Conservation (phyloP, 1,284 basidiomycete genomes). For the Trichosporon sp. region DNA sequence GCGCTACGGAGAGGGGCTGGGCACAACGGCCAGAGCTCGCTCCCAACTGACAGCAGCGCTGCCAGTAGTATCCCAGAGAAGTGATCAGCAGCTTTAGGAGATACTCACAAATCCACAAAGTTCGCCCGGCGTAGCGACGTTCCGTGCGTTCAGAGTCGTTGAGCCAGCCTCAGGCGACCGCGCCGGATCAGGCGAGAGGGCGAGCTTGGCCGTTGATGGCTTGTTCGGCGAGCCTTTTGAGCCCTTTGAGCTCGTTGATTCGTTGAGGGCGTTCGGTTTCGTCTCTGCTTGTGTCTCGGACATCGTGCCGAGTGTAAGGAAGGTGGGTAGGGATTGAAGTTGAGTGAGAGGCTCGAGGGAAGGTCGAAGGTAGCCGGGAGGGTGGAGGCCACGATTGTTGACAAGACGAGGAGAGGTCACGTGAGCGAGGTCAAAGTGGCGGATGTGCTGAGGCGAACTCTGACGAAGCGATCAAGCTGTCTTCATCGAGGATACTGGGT, state of each 20-base stretch:
- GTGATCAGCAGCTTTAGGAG: background rate
- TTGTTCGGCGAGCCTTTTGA: too few species aligned
- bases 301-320: background rate
- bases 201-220: background rate
- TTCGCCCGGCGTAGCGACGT: constrained; percentile 41
- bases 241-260: background rate
- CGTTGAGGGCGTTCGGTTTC: background rate
- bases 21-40: too few species aligned
- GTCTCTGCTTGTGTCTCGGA: background rate
- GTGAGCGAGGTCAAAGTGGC: background rate
- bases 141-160: constrained; percentile 23
- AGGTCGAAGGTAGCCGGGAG: background rate
- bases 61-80: background rate
- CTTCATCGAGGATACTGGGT: too few species aligned
- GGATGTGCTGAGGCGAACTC: background rate
- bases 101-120: constrained; percentile 42
- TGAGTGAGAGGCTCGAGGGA: background rate
- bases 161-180: constrained; percentile 1
- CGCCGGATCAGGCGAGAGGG: background rate
- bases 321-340: background rate
- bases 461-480: too few species aligned
- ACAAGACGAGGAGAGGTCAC: background rate
- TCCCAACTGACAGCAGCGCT: too few species aligned
- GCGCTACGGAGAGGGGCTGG: too few species aligned
- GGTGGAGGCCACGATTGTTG: background rate